Evolutionary conservation across 768 basidiomycete genomes (phyloP), one percentile per base, ranked within the genome.

Genomic region (Naganishia friedmannii): DNA sequence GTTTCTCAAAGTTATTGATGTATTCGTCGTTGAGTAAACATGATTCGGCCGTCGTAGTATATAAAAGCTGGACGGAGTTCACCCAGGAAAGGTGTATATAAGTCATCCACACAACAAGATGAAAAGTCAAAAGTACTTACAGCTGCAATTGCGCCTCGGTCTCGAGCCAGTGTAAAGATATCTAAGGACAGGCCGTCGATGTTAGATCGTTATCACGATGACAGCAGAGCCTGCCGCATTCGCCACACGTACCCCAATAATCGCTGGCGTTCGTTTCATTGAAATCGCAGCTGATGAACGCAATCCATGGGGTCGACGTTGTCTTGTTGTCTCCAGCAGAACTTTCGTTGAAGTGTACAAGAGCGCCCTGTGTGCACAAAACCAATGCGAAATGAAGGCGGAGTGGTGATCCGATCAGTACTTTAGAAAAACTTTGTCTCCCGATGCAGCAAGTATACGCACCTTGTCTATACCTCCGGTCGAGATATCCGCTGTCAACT

Each of bases 301-400:
- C 93, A 74, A 96, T 90, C 92, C 93, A 96, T 3, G 93, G 92
- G 0, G 92, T 91, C 6, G 82, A 84, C 2, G 90, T 89, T 86
- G 77, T 73, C 31, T 72, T 42, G 70, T 74, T 76, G 66, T 66
- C 60, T 29, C 74, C 79, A 69, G 84, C 84, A 83, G 60, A 56
- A 19, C 84, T 83, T 77, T 93, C 93, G 0, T 88, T 86, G 75
- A 95, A 94, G 78, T 91, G 91, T 34, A 94, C 87, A 46, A 96
- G 79, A 17, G 88, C 89, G 23, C 93, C 93, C 88, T 91, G 73
- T 21, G 5, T n/a, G 28, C 32, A 7, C 57, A 23, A n/a, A 34
- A 17, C 68, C 7, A 2, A 2, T 15, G 42, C 42, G 42, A 42
- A 15, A 42, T 42, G 15, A 2, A 37, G 34, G 12, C 12, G 34